Base-by-base conservation (phyloP, 257 asterid species). In the Fraxinus americana region DNA sequence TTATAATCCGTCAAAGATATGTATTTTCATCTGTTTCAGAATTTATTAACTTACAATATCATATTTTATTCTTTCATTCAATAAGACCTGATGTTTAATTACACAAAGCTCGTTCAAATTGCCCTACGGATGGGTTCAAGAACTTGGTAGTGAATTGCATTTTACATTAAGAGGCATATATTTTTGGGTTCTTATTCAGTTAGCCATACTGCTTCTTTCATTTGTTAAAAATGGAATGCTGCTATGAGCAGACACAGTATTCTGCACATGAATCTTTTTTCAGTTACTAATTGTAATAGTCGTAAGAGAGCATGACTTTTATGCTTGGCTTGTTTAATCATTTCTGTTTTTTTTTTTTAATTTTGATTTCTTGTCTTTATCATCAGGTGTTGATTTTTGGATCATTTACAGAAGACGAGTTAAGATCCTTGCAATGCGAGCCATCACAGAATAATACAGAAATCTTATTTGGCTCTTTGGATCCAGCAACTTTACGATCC, bases 391-490 rank as follows among this genome's bases (percentile, higher is more conserved):
- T 92, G 74, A 83, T 87, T 76, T 92, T 90, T 85, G 97, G 97
- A 78, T 90, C 97, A 73, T 92, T 92, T 82, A 89, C 97, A 21
- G 96, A 90, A 83, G 96, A 92, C 54, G 97, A 92, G 86, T 76
- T 86, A 85, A 90, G 80, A 85, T 82, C 88, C 82, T 82, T 92
- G 83, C 85, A 85, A 71, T 71, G 74, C 70, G 80, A 80, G 72
- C 91, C 88, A 75, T 81, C 36, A 25, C 84, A 78, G 81, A 78
- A 85, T 81, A 83, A 81, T 77, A 68, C 66, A 74, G 82, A 75
- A 72, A 78, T 90, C 75, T 87, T 83, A 43, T 90, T 90, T 81
- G 97, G 96, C 83, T 87, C 94, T 59, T 61, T 90, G 54, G 97
- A 90, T 86, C 82, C 85, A 27, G 90, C 78, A 79, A 87, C 92